Base-by-base conservation (phyloP, 2,329 filamentous ascomycete genomes). In the Pseudogymnoascus sp. region DNA sequence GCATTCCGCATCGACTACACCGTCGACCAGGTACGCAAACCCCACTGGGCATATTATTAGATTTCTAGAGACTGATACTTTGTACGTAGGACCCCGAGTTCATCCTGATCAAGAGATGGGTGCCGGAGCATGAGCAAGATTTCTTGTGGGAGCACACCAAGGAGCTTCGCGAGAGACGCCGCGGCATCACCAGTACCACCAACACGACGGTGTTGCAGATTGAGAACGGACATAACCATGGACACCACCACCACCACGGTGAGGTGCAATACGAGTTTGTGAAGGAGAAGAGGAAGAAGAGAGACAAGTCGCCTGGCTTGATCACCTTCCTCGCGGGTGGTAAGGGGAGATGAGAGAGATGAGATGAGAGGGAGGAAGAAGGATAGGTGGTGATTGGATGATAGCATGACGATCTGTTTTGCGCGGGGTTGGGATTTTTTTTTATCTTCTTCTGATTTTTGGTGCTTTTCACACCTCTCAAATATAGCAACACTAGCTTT, bases 91-190 rank as follows among this genome's bases (percentile, higher is more conserved):
- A 92, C 69, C 80, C 83, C 15, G 84, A 88, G 55, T 92, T 84
- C 67, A 78, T 92, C 61, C 74, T 92, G 63, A 88, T 92, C 75
- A 89, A 88, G 74, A 80, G 85, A 62, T 89, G 84, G 84, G 84
- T 92, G 60, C 82, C 84, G 3, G 85, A 90, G 67, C 82, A 83
- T 64, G 83, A 90, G 71, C 88, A 90, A 69, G 82, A 90, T 63
- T 77, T 84, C 62, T 80, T 91, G 58, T 92, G 89, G 81, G 81
- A 83, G 45, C 87, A 92, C 74, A 90, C 88, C 2, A 80, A 80
- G 64, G 76, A 80, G 45, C 72, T 90, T 65, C 63, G 71, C 9
- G 71, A 72, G 58, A 63, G 66, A 12, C 64, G 71, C 60, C 61
- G 52, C 35, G 64, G 64, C 8, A 37, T 68, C 2, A 59, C 58